Percentiles rank a stretch among this genome's conserved stretches.
These are phyloP conservation scores for Fusarium compactum DNA, from an alignment of 2,329 filamentous ascomycete genomes.

Conservation along the genomic window DNA sequence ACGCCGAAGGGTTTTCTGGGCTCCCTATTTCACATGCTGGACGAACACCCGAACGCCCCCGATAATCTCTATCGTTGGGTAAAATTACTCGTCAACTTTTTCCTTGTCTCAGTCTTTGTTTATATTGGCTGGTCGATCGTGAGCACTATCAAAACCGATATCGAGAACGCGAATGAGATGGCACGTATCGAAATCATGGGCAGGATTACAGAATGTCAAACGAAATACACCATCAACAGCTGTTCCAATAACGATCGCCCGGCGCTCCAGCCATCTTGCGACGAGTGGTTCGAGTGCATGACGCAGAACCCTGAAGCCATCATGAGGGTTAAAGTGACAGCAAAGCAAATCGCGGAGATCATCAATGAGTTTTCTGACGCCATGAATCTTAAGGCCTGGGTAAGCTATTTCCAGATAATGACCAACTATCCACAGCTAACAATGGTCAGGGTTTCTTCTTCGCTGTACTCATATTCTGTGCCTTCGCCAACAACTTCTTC, in stretches of 20 bases:
- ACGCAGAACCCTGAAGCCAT: conserved; percentile 82
- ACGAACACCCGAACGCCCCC: conserved; percentile 69
- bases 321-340: conserved; percentile 83
- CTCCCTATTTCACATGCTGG: conserved; percentile 63
- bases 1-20: conserved; percentile 51
- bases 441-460: conserved; percentile 62
- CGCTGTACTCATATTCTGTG: conserved; percentile 60
- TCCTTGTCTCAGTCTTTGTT: conserved; percentile 65
- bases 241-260: conserved; percentile 77
- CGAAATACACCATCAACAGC: conserved; percentile 79
- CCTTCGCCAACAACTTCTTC: conserved; percentile 65
- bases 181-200: conserved; percentile 76
- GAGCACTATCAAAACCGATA: conserved; percentile 78
- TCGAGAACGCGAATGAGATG: conserved; percentile 76
- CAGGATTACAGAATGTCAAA: conserved; percentile 79
- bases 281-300: conserved; percentile 90
- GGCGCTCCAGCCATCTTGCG: conserved; percentile 78
- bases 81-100: conserved; percentile 72
- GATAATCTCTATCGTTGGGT: conserved; percentile 71
- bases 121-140: conserved; percentile 79
- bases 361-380: conserved; percentile 94
- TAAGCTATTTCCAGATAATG: conserved; percentile 49
- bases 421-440: conserved; percentile 23
- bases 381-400: conserved; percentile 83
- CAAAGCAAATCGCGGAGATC: conserved; percentile 89